These are phyloP conservation scores for Filosporella fistucella DNA, from an alignment of 495 filamentous ascomycete genomes.

Conservation along the genomic window DNA sequence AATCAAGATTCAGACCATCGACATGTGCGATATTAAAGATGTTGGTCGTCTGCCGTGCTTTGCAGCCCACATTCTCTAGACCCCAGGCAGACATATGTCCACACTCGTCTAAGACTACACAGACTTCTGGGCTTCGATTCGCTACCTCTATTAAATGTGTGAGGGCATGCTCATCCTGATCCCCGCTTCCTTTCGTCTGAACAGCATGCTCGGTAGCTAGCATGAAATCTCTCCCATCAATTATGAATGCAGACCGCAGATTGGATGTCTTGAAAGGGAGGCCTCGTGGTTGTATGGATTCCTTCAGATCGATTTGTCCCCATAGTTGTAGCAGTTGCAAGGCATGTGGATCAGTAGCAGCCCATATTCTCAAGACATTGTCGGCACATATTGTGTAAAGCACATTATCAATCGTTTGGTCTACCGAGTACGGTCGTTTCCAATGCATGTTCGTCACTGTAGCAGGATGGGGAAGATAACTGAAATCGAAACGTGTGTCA, in stretches of 20 bases:
- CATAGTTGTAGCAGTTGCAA: conserved; percentile 71
- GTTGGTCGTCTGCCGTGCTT: conserved; percentile 58
- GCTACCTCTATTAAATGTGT: conserved; percentile 85
- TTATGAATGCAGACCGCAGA: conserved; percentile 71
- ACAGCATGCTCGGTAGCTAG: conserved; percentile 73
- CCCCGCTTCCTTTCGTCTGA: conserved; percentile 41
- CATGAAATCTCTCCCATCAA: conserved; percentile 79
- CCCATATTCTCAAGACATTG: conserved; percentile 79
- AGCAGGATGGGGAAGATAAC: conserved; percentile 80
- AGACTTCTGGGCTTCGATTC: conserved; percentile 81
- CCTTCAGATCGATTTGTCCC: conserved; percentile 74
- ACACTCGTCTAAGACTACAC: conserved; percentile 75
- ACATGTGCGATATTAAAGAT: conserved; percentile 88
- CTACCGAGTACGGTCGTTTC: conserved; percentile 68
- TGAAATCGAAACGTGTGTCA: conserved; percentile 84
- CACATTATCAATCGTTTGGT: conserved; percentile 79
- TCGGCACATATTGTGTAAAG: conserved; percentile 94
- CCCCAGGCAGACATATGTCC: conserved; percentile 95
- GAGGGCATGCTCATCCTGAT: conserved; percentile 63
- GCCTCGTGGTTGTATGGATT: conserved; percentile 62
- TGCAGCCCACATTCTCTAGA: conserved; percentile 81
- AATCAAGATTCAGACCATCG: conserved; percentile 56
- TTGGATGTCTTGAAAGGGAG: conserved; percentile 29
- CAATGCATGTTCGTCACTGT: conserved; percentile 81
- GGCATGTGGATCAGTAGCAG: conserved; percentile 67